A percentile compares a stretch with the other conserved stretches of the same genome.
Evolutionary conservation across 805 yeast species (phyloP).

Genomic region (Starmera caribaea): DNA sequence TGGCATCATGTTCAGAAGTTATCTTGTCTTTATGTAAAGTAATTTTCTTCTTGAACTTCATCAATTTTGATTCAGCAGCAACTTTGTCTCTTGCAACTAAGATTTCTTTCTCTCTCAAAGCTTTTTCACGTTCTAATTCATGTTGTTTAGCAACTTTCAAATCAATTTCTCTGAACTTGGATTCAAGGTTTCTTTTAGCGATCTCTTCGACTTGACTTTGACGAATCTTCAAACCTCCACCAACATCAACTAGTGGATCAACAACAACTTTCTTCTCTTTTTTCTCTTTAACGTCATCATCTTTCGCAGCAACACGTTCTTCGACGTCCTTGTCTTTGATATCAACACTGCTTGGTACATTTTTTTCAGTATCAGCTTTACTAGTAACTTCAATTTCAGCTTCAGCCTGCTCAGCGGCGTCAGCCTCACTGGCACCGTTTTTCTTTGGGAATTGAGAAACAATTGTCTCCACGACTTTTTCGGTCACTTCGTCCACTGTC

Average conservation of each 20-base stretch:
- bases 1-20: slow-evolving; percentile 7
- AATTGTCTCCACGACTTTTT: too few species aligned
- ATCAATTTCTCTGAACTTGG: slow-evolving; percentile 12
- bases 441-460: too few species aligned
- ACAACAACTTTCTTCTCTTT: slow-evolving; percentile 10
- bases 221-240: slow-evolving; percentile 20
- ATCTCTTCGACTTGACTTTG: slow-evolving; percentile 17
- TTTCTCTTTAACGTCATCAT: slow-evolving; percentile 1
- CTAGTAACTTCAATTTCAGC: too few species aligned
- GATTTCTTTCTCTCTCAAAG: slow-evolving; percentile 5
- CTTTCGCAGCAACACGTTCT: too few species aligned
- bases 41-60: slow-evolving; percentile 18
- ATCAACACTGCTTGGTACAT: too few species aligned
- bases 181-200: slow-evolving; percentile 15
- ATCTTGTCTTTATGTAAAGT: slow-evolving; percentile 14
- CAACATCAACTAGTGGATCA: slow-evolving; percentile 17
- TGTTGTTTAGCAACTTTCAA: slow-evolving; percentile 16
- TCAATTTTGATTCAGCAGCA: slow-evolving; percentile 15
- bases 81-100: slow-evolving; percentile 8
- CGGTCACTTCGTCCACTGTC: too few species aligned
- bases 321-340: too few species aligned
- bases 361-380: too few species aligned
- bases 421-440: too few species aligned
- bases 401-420: too few species aligned
- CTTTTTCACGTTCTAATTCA: slow-evolving; percentile 12